Conservation (phyloP, 108 stramenopile species). For the Mediolabrus comicus region DNA sequence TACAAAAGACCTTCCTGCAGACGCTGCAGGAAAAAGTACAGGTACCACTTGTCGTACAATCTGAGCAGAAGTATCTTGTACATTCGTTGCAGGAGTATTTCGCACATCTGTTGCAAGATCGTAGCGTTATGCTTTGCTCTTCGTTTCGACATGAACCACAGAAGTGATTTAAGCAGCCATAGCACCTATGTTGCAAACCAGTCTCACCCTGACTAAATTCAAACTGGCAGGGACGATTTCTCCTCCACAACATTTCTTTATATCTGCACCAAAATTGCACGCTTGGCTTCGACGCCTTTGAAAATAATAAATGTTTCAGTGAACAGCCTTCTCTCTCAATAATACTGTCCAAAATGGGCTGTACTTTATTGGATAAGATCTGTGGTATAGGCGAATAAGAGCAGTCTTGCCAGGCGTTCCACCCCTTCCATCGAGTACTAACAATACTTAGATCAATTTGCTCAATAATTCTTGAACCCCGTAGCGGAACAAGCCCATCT, state of each 20-base stretch:
- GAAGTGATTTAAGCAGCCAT: constrained; percentile 1
- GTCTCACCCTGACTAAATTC: not conserved
- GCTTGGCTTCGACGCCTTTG: not conserved
- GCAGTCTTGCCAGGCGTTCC: not conserved
- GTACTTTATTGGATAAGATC: not conserved
- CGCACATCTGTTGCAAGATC: not conserved
- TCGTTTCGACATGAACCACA: not conserved
- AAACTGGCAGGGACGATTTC: not conserved
- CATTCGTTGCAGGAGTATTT: not conserved
- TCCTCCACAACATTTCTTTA: not conserved
- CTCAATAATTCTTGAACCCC: constrained; percentile 1
- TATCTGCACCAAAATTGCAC: not conserved
- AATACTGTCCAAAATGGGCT: constrained; percentile 7
- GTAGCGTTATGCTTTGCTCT: not conserved
- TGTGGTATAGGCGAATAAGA: not conserved
- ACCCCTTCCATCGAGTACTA: not conserved
- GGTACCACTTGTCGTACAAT: not conserved
- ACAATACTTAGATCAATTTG: constrained; percentile 6
- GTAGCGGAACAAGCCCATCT: constrained; percentile 6
- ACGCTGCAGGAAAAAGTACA: not conserved
- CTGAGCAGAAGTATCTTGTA: not conserved
- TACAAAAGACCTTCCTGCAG: not conserved
- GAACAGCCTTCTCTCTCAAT: not conserved
- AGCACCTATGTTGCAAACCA: not conserved
- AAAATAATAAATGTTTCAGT: constrained; percentile 1